Evolutionary conservation across 139 green algal species (phyloP), one percentile per base, ranked within the genome.

Genomic region (Coelastrella sp.): DNA sequence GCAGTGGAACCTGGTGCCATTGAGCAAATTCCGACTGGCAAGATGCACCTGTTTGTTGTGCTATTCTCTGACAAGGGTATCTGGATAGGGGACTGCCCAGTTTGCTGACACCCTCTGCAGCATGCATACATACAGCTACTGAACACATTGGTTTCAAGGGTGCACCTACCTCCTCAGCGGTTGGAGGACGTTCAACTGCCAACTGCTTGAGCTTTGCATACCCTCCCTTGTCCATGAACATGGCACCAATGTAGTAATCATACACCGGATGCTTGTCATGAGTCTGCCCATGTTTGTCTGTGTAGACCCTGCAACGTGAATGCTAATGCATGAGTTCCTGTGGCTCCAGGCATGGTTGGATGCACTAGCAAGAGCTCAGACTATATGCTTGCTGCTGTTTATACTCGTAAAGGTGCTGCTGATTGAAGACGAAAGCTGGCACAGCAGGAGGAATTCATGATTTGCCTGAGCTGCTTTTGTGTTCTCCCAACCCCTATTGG

Each of bases 211-310:
- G 76, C 57, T 90, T 66, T 65, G 77, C 75, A 80, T 93, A 95
- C 6, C 95, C 95, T 5, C 92, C 93, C 22, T 56, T 89, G 74
- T 95, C 94, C 95, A 97, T 97, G 83, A 96, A 97, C 7, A 96
- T 86, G 5, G 94, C 95, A 2, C 95, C 94, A 7, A 86, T 85
- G 85, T 96, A 97, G 92, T 96, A 97, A 6, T 91, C 89, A 79
- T 95, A 81, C n/a, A 94, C 61, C 2, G 95, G 95, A 78, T 97
- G 95, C 84, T 94, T 73, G 84, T 90, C 90, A 68, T 88, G 78
- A 4, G 58, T 74, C 60, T 92, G 77, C 0, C 85, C 86, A 4
- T 76, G 58, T 20, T 82, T 73, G 90, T 95, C 82, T 3, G 11
- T 92, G 87, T 95, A 95, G 4, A 87, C 11, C 90, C 92, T 94